Conservation (phyloP, 345 rosid species). For the Excoecaria agallocha region DNA sequence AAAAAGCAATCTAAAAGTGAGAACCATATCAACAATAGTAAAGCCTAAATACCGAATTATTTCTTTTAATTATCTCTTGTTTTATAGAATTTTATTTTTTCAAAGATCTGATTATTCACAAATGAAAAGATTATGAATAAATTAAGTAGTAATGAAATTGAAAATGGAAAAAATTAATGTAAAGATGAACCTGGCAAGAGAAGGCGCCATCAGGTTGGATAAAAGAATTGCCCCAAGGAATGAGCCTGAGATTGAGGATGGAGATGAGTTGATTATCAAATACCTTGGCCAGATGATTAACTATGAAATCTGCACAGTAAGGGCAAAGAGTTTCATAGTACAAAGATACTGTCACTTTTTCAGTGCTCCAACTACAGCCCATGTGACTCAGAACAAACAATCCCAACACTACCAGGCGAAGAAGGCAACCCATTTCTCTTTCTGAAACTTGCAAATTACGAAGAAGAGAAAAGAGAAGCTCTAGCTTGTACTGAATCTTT, state of each 20-base stretch:
- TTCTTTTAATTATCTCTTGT: too few species aligned
- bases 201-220: constrained; percentile 39
- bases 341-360: constrained; percentile 53
- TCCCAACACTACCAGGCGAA: background rate
- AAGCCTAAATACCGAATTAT: too few species aligned
- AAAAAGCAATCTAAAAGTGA: too few species aligned
- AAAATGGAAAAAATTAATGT: too few species aligned
- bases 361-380: background rate
- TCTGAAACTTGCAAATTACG: too few species aligned
- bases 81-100: too few species aligned
- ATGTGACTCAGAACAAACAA: constrained; percentile 14
- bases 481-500: too few species aligned
- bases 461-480: too few species aligned
- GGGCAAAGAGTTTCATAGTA: constrained; percentile 84
- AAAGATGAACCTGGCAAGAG: constrained; percentile 61
- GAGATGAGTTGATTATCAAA: constrained; percentile 55
- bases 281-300: constrained; percentile 56
- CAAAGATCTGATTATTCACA: too few species aligned
- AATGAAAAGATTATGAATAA: too few species aligned
- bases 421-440: constrained; percentile 7
- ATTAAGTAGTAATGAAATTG: too few species aligned
- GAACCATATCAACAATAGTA: too few species aligned
- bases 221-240: constrained; percentile 84
- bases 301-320: constrained; percentile 68
- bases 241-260: constrained; percentile 60